Evolutionary conservation across 2,329 filamentous ascomycete species (phyloP).

Genomic region (Fusarium paranaense): DNA sequence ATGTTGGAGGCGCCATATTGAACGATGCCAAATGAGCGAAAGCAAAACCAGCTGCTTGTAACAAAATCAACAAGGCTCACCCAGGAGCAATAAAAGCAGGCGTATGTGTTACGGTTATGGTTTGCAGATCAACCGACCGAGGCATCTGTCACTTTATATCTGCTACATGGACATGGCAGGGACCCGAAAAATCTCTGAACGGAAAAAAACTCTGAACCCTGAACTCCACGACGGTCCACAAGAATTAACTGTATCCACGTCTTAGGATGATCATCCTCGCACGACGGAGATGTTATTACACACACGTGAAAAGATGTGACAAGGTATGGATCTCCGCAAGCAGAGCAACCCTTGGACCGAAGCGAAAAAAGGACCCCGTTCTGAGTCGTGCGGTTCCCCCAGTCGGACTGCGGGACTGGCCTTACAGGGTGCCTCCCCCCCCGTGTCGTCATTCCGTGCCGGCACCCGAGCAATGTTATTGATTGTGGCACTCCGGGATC

Average conservation of each 20-base stretch:
- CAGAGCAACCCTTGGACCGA: neutral
- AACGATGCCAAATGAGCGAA: conserved; percentile 3
- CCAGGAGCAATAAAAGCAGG: conserved; percentile 25
- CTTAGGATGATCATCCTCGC: conserved; percentile 34
- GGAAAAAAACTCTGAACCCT: conserved; percentile 12
- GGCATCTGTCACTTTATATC: conserved; percentile 26
- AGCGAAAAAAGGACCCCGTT: conserved; percentile 7
- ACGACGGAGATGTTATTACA: conserved; percentile 8
- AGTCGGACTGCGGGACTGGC: neutral
- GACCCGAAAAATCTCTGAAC: conserved; percentile 1
- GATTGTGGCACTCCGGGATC: conserved; percentile 17
- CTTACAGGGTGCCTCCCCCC: neutral
- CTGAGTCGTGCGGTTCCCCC: conserved; percentile 24
- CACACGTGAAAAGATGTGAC: neutral
- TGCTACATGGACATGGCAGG: neutral
- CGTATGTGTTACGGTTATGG: neutral
- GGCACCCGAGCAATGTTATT: conserved; percentile 25
- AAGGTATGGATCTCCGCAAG: neutral
- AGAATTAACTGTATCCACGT: conserved; percentile 20
- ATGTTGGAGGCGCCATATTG: conserved; percentile 65
- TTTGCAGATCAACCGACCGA: neutral
- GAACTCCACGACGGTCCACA: conserved; percentile 23
- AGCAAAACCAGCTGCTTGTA: conserved; percentile 36
- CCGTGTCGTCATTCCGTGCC: conserved; percentile 39
- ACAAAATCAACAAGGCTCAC: conserved; percentile 21